phyloP scores from a whole-genome alignment of 2,329 filamentous ascomycete genomes.

The Metarhizium guizhouense region DNA sequence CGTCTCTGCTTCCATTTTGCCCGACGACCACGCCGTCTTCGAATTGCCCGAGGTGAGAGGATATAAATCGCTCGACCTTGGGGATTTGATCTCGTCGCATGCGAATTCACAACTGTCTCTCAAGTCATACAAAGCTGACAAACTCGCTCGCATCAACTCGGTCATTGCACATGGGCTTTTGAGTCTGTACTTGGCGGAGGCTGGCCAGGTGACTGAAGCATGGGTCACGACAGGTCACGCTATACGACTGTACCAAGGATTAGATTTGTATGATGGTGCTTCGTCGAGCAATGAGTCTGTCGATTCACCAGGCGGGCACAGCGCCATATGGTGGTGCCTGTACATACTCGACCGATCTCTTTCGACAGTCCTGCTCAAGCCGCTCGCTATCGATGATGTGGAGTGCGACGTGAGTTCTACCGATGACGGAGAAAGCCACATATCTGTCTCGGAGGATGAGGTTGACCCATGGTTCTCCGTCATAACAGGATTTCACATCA shows the following conservation, averaged over 20 bases:
- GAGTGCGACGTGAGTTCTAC: not conserved
- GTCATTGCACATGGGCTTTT: not conserved
- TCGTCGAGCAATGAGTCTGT: not conserved
- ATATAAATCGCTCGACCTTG: not conserved
- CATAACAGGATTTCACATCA: not conserved
- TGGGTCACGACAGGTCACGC: not conserved
- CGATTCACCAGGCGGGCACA: not conserved
- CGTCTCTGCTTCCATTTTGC: not conserved
- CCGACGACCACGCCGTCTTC: not conserved
- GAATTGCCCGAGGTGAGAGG: not conserved
- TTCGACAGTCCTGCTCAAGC: not conserved
- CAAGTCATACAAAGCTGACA: not conserved
- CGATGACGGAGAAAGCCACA: not conserved
- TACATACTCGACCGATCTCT: not conserved
- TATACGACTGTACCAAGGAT: not conserved
- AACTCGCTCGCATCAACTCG: not conserved
- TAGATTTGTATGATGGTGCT: not conserved
- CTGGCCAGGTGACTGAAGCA: not conserved
- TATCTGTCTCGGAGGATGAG: not conserved
- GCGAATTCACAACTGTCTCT: not conserved
- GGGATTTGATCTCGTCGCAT: not conserved
- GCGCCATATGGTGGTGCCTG: not conserved
- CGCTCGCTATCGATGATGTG: not conserved
- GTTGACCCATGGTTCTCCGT: not conserved
- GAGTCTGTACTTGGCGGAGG: not conserved